phyloP scores from a whole-genome alignment of 306 rosid genomes.

The Glycyrrhiza uralensis region DNA sequence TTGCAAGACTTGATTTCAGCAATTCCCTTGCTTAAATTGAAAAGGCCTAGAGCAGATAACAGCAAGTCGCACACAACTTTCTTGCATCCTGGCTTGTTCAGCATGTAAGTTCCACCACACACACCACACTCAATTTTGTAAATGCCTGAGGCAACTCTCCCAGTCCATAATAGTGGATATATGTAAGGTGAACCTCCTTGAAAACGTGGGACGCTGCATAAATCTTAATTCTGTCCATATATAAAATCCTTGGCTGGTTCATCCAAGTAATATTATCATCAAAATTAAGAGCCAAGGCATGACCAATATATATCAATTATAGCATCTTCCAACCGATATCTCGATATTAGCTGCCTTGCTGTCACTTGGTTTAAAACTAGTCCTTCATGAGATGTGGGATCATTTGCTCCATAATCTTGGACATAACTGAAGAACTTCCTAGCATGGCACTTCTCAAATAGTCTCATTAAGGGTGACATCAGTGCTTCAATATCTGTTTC shows the following conservation, averaged over 20 bases:
- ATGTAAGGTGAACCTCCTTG: slow-evolving; percentile 92
- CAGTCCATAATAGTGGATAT: slow-evolving; percentile 78
- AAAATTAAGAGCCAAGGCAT: slow-evolving; percentile 81
- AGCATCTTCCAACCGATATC: slow-evolving; percentile 81
- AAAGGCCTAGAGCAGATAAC: slow-evolving; percentile 42
- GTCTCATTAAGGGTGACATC: slow-evolving; percentile 68
- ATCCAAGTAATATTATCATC: slow-evolving; percentile 81
- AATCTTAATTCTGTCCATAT: slow-evolving; percentile 63
- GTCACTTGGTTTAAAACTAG: slow-evolving; percentile 63
- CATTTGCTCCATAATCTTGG: slow-evolving; percentile 63
- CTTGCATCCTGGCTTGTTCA: slow-evolving; percentile 81
- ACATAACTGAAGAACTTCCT: slow-evolving; percentile 73
- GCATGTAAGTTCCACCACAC: slow-evolving; percentile 90
- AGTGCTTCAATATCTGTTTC: slow-evolving; percentile 79
- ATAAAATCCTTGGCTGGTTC: slow-evolving; percentile 69
- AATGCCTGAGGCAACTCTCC: slow-evolving; percentile 94
- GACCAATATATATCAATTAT: slow-evolving; percentile 81
- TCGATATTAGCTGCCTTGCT: slow-evolving; percentile 72
- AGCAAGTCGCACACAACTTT: no score
- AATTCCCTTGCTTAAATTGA: slow-evolving; percentile 50
- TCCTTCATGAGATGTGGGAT: slow-evolving; percentile 78
- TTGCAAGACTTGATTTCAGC: slow-evolving; percentile 73
- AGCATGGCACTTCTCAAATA: slow-evolving; percentile 82
- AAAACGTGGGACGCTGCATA: slow-evolving; percentile 82
- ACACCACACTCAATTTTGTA: slow-evolving; percentile 86